These are phyloP conservation scores for Neonectria punicea DNA, from an alignment of 2,329 filamentous ascomycete genomes.

Conservation along the genomic window DNA sequence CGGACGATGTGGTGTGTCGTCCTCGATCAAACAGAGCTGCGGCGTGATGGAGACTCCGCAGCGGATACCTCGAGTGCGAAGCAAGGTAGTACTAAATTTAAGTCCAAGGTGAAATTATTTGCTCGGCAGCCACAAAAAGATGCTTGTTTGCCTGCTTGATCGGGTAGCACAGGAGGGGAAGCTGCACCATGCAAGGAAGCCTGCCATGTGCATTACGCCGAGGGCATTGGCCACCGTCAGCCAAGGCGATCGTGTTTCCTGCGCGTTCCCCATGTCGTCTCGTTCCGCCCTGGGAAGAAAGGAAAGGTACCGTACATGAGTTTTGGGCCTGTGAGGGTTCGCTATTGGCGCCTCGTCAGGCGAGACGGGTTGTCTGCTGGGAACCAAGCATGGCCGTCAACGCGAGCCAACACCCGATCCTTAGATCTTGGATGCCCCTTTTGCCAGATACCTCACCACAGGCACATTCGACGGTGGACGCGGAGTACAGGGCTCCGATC, in stretches of 20 bases:
- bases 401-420: conserved; percentile 2
- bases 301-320: conserved; percentile 13
- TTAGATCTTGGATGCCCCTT: not conserved
- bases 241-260: conserved; percentile 29
- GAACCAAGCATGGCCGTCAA: conserved; percentile 7
- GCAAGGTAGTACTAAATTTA: not conserved
- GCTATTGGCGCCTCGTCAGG: not conserved
- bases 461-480: not conserved
- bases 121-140: not conserved
- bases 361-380: not conserved
- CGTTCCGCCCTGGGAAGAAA: conserved; percentile 10
- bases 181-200: conserved; percentile 42
- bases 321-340: conserved; percentile 3
- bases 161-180: conserved; percentile 22
- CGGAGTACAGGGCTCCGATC: too few relatives aligned
- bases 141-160: not conserved
- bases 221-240: conserved; percentile 35
- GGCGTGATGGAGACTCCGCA: conserved; percentile 32
- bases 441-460: not conserved
- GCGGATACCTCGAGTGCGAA: conserved; percentile 11
- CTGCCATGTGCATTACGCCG: conserved; percentile 21
- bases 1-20: conserved; percentile 21
- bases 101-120: not conserved
- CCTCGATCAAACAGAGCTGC: conserved; percentile 30
- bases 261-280: conserved; percentile 31